Base-by-base conservation (phyloP, 1,139 yeast species). In the Protomyces gravidus region DNA sequence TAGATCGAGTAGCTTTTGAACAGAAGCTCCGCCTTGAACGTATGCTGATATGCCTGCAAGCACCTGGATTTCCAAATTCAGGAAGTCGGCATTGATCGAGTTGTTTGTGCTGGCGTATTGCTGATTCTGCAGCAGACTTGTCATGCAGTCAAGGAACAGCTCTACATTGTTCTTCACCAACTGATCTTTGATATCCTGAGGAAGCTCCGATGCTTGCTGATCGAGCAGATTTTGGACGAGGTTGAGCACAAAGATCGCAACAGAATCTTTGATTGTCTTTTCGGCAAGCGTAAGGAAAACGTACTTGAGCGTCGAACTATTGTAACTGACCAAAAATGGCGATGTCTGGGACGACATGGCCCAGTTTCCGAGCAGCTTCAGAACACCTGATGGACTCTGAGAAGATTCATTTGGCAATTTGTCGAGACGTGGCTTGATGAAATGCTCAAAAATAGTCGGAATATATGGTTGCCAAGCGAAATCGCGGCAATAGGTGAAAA, bases 311-410 rank as follows among this genome's bases (percentile, higher is more conserved):
- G 81, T 76, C 63, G 73, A 76, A 36, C 83, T 79, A 67, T 85
- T 84, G 61, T 78, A 75, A 64, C 78, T 78, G 60, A 52, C 50
- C 19, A 88, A 71, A 63, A 85, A 81, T 21, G 76, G 76, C 55
- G 78, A 73, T 45, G 84, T 75, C 27, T 75, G 73, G 11, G 77
- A 75, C 28, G 75, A 72, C 13, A 78, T 75, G 49, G 92, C 79
- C 83, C 95, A 80, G 15, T 80, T 75, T 3, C 80, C 73, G 66
- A 90, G 80, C n/a, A 89, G 71, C 61, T 76, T 80, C 80, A 90
- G 75, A 53, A 90, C 71, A 0, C 95, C 80, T 0, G 97, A 89
- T 0, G 90, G 85, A 67, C 85, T 89, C 68, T 89, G 95, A 50
- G 86, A 75, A 69, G 90, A 90, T 67, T 87, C 96, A 45, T 74